These are phyloP conservation scores for Pyrenophora seminiperda DNA, from an alignment of 2,329 filamentous ascomycete species.

Conservation along the genomic window DNA sequence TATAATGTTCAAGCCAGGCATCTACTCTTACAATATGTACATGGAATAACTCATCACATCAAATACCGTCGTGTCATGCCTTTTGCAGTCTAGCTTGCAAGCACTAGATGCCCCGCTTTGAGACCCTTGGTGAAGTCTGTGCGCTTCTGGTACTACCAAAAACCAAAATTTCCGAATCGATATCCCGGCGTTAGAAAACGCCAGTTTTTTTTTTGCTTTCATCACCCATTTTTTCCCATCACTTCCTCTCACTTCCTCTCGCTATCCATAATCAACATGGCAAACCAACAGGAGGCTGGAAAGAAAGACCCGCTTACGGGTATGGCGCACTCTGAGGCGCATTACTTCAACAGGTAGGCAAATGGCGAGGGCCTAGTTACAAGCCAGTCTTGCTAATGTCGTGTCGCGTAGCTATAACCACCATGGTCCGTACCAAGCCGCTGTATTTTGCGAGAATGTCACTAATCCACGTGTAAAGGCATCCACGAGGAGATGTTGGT, in stretches of 20 bases:
- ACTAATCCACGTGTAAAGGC: constrained; percentile 62
- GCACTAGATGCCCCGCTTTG: constrained; percentile 14
- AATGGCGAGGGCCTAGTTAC: constrained; percentile 25
- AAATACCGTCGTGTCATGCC: constrained; percentile 9
- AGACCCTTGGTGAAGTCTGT: constrained; percentile 21
- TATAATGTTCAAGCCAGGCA: no score
- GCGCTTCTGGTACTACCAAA: constrained; percentile 21
- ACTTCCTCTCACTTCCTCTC: constrained; percentile 7
- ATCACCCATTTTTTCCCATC: constrained; percentile 8
- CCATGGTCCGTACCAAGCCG: constrained; percentile 71
- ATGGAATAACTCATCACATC: no score
- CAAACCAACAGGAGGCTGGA: constrained; percentile 29
- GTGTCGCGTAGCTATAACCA: constrained; percentile 80
- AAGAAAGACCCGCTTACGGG: constrained; percentile 58
- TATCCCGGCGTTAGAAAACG: constrained; percentile 19
- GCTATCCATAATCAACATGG: constrained; percentile 26
- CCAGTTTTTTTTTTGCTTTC: constrained; percentile 16
- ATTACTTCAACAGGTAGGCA: constrained; percentile 95
- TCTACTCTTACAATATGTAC: no score
- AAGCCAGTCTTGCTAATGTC: constrained; percentile 45
- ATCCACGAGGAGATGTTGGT: constrained; percentile 99
- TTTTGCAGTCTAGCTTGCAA: constrained; percentile 9
- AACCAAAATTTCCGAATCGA: constrained; percentile 39
- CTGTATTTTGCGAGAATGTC: constrained; percentile 38
- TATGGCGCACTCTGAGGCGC: constrained; percentile 94